Base-by-base conservation (phyloP, 176 grass and related monocot species). In the Carex kokanica region DNA sequence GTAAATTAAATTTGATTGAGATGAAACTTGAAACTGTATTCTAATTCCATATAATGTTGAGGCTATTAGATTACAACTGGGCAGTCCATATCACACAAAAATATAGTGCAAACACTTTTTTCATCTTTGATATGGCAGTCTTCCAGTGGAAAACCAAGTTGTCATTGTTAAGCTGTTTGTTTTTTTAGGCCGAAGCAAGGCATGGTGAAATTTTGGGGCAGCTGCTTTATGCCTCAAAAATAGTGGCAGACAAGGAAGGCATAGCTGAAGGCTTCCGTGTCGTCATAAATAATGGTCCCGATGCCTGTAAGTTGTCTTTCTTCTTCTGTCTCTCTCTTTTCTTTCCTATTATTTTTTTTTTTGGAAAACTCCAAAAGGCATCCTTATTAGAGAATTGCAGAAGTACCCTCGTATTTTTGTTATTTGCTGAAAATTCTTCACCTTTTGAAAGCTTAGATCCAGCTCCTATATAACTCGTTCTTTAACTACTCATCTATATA, bases 241-340 rank as follows among this genome's bases (percentile, higher is more conserved):
- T 98, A 57, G 95, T 98, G 32, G 95, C 92, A 0, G 90, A 93
- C 84, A 98, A 98, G 79, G 95, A 94, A 94, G 92, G 95, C 12
- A 29, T 98, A 52, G 82, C 68, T 31, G 83, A 93, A 84, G 90
- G 92, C 41, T 98, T 78, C 52, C 88, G 95, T 21, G 84, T 98
- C 0, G 92, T 93, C 59, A 98, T 98, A 53, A 98, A 98, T 86
- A 98, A 88, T 82, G 95, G 95, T 38, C 61, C 89, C 83, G 69
- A 88, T 88, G 95, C 85, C 88, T 94, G 95, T 98, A 92, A 94
- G 87, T 60, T 84, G 10, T n/a, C 43, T 68, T 23, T 27, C 78
- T n/a, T 3, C 0, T 14, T 2, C 58, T 51, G 8, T 13, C 52
- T 67, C 41, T n/a, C 0, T 2, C 5, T 32, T 10, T 8, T 68